A percentile compares a stretch with the other conserved stretches of the same genome.
Conservation (phyloP, 345 rosid species). For the Pelargonium nanum region DNA sequence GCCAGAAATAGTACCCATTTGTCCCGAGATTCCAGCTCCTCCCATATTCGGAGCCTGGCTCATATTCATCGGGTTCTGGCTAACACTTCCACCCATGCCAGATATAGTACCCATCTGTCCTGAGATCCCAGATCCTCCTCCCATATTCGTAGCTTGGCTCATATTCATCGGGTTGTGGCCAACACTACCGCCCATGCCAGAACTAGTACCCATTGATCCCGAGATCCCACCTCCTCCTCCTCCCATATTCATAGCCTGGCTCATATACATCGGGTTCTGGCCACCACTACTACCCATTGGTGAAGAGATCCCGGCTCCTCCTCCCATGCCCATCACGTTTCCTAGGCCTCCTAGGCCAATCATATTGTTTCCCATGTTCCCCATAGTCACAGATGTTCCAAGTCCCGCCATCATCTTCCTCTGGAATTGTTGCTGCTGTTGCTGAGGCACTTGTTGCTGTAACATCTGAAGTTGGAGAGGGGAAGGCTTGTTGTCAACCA, state of each 20-base stretch:
- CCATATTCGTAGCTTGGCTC: slow-evolving; percentile 41
- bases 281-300: too few species aligned
- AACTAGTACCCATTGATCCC: slow-evolving; percentile 51
- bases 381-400: slow-evolving; percentile 49
- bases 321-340: slow-evolving; percentile 18
- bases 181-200: slow-evolving; percentile 48
- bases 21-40: slow-evolving; percentile 60
- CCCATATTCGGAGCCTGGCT: slow-evolving; percentile 44
- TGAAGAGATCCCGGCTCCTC: too few species aligned
- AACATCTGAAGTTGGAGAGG: slow-evolving; percentile 62
- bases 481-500: slow-evolving; percentile 53
- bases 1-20: slow-evolving; percentile 50
- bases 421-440: slow-evolving; percentile 24
- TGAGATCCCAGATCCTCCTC: slow-evolving; percentile 67
- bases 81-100: slow-evolving; percentile 44
- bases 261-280: too few species aligned
- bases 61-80: slow-evolving; percentile 55
- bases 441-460: slow-evolving; percentile 32
- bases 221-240: slow-evolving; percentile 68
- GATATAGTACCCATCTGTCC: slow-evolving; percentile 54
- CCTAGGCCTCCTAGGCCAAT: slow-evolving; percentile 55
- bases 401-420: slow-evolving; percentile 64
- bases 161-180: slow-evolving; percentile 58
- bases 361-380: slow-evolving; percentile 53
- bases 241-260: slow-evolving; percentile 53